Conservation (phyloP, 441 rosid genomes). For the Eruca vesicaria region DNA sequence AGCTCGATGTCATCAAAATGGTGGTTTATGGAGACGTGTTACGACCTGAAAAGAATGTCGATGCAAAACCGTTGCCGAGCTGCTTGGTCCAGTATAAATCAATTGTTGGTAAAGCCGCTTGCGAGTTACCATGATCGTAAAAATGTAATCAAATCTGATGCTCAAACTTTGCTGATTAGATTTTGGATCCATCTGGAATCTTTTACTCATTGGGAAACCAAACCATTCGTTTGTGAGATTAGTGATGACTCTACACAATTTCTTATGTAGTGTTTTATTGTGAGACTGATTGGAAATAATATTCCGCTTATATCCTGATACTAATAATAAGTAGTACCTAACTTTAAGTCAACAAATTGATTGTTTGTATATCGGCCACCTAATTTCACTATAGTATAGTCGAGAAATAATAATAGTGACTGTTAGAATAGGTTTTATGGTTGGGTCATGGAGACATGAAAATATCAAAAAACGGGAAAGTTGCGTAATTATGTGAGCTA, state of each 20-base stretch:
- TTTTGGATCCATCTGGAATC: neutral
- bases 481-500: conserved; percentile 27
- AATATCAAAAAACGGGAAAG: conserved; percentile 32
- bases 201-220: conserved; percentile 16
- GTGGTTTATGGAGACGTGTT: conserved; percentile 94
- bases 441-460: conserved; percentile 31
- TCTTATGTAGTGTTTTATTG: neutral
- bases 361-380: conserved; percentile 11
- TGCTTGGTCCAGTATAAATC: conserved; percentile 65
- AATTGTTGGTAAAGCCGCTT: conserved; percentile 57
- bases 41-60: conserved; percentile 30
- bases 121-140: conserved; percentile 54
- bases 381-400: conserved; percentile 17
- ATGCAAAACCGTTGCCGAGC: conserved; percentile 77
- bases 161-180: neutral
- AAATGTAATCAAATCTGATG: conserved; percentile 22
- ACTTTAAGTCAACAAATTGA: conserved; percentile 13
- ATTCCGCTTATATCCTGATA: neutral
- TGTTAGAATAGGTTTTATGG: neutral
- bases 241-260: neutral
- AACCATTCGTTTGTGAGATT: conserved; percentile 8
- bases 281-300: neutral
- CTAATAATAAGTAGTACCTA: neutral
- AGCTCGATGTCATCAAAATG: conserved; percentile 89
- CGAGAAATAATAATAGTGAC: neutral